These are phyloP conservation scores for Eutrema heterophyllum DNA, from an alignment of 345 rosid genomes.

Conservation along the genomic window DNA sequence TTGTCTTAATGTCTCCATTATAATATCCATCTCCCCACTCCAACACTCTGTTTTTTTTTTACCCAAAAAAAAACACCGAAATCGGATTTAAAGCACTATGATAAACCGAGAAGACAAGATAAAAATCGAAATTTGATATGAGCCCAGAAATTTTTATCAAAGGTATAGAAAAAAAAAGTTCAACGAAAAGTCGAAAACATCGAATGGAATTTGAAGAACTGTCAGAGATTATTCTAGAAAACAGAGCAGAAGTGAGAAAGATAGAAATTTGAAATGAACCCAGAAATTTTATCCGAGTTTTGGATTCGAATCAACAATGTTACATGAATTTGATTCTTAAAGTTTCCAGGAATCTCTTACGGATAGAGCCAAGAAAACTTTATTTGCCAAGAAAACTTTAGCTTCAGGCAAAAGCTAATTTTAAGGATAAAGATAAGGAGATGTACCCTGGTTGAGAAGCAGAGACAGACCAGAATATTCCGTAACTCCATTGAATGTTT, in stretches of 20 bases:
- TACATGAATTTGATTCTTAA: neutral
- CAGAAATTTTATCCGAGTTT: neutral
- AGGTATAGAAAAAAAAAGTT: no score
- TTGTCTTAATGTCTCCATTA: constrained; percentile 95
- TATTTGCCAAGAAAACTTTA: neutral
- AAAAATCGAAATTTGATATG: no score
- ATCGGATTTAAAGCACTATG: neutral
- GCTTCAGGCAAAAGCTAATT: neutral
- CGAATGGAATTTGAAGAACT: neutral
- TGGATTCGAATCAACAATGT: constrained; percentile 1
- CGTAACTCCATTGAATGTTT: constrained; percentile 88
- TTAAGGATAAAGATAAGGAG: neutral
- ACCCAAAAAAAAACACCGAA: neutral
- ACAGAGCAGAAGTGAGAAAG: neutral
- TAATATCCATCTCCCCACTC: constrained; percentile 95
- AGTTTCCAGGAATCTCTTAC: neutral
- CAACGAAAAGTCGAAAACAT: neutral
- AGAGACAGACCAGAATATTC: constrained; percentile 89
- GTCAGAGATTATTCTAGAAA: neutral
- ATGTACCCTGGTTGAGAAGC: constrained; percentile 73
- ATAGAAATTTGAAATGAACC: neutral
- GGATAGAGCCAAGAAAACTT: neutral
- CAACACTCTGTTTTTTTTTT: constrained; percentile 44
- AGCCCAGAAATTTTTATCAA: no score
- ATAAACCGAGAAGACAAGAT: no score